Evolutionary conservation across 2,329 filamentous ascomycete species (phyloP).

Genomic region (Xylaria multiplex): DNA sequence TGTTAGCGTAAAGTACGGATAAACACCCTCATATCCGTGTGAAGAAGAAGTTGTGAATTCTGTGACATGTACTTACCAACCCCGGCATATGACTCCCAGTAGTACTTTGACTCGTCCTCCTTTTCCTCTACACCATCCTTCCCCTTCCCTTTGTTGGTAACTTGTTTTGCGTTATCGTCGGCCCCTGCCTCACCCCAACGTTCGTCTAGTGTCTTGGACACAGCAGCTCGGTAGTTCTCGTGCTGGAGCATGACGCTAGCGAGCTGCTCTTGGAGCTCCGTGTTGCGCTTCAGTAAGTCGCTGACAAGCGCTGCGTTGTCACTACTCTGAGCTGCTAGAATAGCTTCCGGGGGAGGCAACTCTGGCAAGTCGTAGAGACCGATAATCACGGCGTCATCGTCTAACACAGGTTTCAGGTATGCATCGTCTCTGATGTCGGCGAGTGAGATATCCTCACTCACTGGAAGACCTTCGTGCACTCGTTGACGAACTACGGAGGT

Average conservation of each 20-base stretch:
- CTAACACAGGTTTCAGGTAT: constrained; percentile 83
- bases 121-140: constrained; percentile 47
- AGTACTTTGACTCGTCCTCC: constrained; percentile 57
- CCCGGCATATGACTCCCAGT: constrained; percentile 71
- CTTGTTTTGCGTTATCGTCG: constrained; percentile 45
- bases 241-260: constrained; percentile 70
- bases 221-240: constrained; percentile 70
- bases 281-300: constrained; percentile 60
- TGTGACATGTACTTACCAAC: constrained; percentile 60
- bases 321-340: constrained; percentile 38
- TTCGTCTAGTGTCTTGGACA: constrained; percentile 73
- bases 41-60: constrained; percentile 1
- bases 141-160: constrained; percentile 42
- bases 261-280: constrained; percentile 68
- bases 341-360: constrained; percentile 46
- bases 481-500: constrained; percentile 56
- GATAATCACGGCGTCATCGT: constrained; percentile 90
- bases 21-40: not conserved
- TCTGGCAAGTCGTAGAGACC: constrained; percentile 81
- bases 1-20: constrained; percentile 15
- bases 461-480: constrained; percentile 55
- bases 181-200: constrained; percentile 68
- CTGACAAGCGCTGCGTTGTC: constrained; percentile 50
- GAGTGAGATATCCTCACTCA: constrained; percentile 68
- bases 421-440: constrained; percentile 78